Percentiles rank a stretch among this genome's conserved stretches.
Evolutionary conservation across 2,329 filamentous ascomycete species (phyloP).

Genomic region (Neonectria hederae): DNA sequence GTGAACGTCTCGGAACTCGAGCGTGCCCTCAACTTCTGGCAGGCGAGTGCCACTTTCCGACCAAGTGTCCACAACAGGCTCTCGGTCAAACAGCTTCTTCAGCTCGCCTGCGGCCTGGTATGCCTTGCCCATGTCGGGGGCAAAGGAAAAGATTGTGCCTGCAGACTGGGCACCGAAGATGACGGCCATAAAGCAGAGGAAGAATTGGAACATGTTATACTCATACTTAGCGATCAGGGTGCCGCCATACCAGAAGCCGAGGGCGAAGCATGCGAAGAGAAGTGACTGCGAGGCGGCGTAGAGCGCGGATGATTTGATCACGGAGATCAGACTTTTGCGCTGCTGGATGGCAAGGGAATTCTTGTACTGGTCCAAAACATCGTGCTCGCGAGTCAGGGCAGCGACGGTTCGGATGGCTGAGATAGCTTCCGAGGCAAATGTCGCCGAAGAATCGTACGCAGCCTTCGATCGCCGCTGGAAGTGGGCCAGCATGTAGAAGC

Average conservation of each 20-base stretch:
- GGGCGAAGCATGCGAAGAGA: conserved; percentile 82
- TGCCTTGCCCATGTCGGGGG: conserved; percentile 92
- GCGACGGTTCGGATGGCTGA: conserved; percentile 94
- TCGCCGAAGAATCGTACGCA: conserved; percentile 82
- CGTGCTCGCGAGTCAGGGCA: conserved; percentile 84
- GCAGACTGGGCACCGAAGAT: conserved; percentile 94
- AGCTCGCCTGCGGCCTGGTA: conserved; percentile 83
- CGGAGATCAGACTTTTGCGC: conserved; percentile 73
- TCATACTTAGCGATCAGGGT: conserved; percentile 75
- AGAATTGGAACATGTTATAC: conserved; percentile 87
- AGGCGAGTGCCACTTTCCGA: conserved; percentile 72
- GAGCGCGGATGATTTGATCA: conserved; percentile 78
- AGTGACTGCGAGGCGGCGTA: conserved; percentile 88
- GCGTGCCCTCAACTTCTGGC: conserved; percentile 72
- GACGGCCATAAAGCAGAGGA: conserved; percentile 86
- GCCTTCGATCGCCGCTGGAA: conserved; percentile 83
- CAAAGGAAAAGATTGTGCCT: conserved; percentile 88
- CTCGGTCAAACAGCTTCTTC: conserved; percentile 83
- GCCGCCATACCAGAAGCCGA: conserved; percentile 94
- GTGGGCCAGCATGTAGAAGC: conserved; percentile 83
- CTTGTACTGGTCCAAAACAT: conserved; percentile 80
- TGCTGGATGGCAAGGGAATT: conserved; percentile 73
- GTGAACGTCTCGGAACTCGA: conserved; percentile 93
- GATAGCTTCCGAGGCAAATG: conserved; percentile 92
- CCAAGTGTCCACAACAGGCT: conserved; percentile 86